Evolutionary conservation across 805 yeast species (phyloP).

Genomic region (Saccharomyces jurei): DNA sequence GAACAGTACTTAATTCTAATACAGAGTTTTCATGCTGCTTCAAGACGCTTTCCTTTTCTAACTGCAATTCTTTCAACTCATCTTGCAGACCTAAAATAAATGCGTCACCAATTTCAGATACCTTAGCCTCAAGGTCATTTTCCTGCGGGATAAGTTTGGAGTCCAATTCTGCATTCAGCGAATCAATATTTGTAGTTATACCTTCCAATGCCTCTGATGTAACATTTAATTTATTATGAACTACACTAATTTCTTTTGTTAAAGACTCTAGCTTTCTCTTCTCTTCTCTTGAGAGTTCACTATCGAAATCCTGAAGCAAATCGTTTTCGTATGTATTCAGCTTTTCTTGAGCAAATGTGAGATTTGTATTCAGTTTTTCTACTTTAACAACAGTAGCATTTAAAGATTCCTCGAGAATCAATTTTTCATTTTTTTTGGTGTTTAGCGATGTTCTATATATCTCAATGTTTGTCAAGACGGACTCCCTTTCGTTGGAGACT

Average conservation of each 20-base stretch:
- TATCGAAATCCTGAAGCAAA: conserved; percentile 43
- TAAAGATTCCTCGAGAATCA: conserved; percentile 39
- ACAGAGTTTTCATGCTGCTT: conserved; percentile 27
- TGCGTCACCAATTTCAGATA: conserved; percentile 11
- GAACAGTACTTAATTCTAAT: conserved; percentile 24
- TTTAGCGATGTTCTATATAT: conserved; percentile 37
- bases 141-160: conserved; percentile 50
- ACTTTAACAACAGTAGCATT: conserved; percentile 30
- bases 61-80: conserved; percentile 22
- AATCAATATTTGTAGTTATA: conserved; percentile 18
- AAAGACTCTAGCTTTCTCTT: conserved; percentile 34
- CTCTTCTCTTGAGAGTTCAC: conserved; percentile 46
- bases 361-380: conserved; percentile 29
- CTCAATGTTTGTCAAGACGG: conserved; percentile 35
- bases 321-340: conserved; percentile 42
- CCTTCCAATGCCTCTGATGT: conserved; percentile 19
- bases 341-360: conserved; percentile 34
- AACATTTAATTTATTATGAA: conserved; percentile 41
- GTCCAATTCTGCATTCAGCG: conserved; percentile 47
- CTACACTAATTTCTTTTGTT: conserved; percentile 33
- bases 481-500: conserved; percentile 35
- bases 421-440: conserved; percentile 35
- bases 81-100: conserved; percentile 8
- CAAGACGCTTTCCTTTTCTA: conserved; percentile 24
- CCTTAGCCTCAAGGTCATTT: conserved; percentile 30